phyloP scores from a whole-genome alignment of 2,329 filamentous ascomycete species.

The Exophiala calicioides region DNA sequence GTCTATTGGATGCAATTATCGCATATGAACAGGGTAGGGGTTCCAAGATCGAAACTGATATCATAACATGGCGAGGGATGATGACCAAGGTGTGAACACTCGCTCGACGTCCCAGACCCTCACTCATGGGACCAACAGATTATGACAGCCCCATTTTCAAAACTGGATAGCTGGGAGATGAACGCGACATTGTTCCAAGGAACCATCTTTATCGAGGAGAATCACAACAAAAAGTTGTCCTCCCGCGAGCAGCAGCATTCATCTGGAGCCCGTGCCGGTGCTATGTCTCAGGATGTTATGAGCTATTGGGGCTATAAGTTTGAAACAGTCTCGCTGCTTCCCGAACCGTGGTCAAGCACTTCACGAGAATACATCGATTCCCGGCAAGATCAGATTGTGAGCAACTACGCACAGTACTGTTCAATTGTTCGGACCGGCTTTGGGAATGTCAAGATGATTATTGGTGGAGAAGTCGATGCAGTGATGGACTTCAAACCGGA shows the following conservation, averaged over 20 bases:
- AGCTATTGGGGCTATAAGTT: slow-evolving; percentile 99
- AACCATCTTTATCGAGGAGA: slow-evolving; percentile 75
- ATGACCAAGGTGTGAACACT: slow-evolving; percentile 78
- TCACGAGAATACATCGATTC: slow-evolving; percentile 75
- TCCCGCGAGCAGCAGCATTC: slow-evolving; percentile 60
- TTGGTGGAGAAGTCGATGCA: slow-evolving; percentile 95
- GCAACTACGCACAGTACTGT: slow-evolving; percentile 93
- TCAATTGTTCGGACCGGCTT: slow-evolving; percentile 89
- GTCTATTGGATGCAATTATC: slow-evolving; percentile 73
- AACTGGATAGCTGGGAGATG: slow-evolving; percentile 77
- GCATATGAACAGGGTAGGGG: slow-evolving; percentile 69
- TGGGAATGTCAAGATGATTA: slow-evolving; percentile 70
- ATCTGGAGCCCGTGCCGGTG: slow-evolving; percentile 52
- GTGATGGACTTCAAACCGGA: slow-evolving; percentile 82
- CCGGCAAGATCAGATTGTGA: slow-evolving; percentile 70
- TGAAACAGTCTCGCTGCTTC: slow-evolving; percentile 78
- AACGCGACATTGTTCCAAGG: slow-evolving; percentile 91
- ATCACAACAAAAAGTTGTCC: slow-evolving; percentile 70
- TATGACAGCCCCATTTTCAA: slow-evolving; percentile 79
- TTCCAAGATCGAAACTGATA: slow-evolving; percentile 69
- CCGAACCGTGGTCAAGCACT: slow-evolving; percentile 71
- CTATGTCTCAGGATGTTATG: slow-evolving; percentile 76
- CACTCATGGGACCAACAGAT: slow-evolving; percentile 58
- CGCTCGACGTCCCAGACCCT: slow-evolving; percentile 1
- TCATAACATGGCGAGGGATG: slow-evolving; percentile 96